Conservation (phyloP, 2,329 filamentous ascomycete species). For the Pestalotiopsis sp. region DNA sequence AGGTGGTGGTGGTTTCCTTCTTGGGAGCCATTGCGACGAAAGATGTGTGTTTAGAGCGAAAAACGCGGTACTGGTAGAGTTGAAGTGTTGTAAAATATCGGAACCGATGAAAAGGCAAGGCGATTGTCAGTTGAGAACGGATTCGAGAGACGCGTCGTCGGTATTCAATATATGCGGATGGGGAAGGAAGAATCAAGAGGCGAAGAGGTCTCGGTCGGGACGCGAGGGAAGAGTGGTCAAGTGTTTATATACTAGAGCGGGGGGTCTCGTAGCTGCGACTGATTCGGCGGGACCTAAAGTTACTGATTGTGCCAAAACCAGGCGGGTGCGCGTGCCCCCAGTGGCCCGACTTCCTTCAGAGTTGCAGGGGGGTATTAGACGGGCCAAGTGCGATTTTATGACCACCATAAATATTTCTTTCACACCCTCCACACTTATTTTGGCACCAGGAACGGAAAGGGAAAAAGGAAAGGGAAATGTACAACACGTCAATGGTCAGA, state of each 20-base stretch:
- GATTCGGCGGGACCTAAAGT: background rate
- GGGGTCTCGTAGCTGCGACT: conserved; percentile 6
- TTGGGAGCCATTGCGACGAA: conserved; percentile 13
- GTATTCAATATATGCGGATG: background rate
- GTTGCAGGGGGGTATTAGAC: background rate
- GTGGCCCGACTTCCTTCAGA: conserved; percentile 4
- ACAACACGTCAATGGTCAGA: conserved; percentile 8
- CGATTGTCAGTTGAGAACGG: background rate
- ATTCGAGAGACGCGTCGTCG: background rate
- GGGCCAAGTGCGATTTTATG: background rate
- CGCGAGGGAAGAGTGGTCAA: conserved; percentile 11
- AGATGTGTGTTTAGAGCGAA: background rate
- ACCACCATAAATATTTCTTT: background rate
- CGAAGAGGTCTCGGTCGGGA: conserved; percentile 9
- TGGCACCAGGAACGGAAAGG: background rate
- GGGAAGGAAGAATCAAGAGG: conserved; percentile 1
- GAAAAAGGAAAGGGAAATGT: background rate
- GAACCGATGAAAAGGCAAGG: conserved; percentile 4
- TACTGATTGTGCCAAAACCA: conserved; percentile 9
- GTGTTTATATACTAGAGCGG: conserved; percentile 14
- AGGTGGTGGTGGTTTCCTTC: conserved; percentile 5
- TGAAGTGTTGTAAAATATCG: background rate
- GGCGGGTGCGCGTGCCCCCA: conserved; percentile 10
- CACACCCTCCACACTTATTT: background rate
- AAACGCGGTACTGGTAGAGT: background rate